Conservation (phyloP, 1,284 basidiomycete genomes). For the Laetiporus sulphureus region DNA sequence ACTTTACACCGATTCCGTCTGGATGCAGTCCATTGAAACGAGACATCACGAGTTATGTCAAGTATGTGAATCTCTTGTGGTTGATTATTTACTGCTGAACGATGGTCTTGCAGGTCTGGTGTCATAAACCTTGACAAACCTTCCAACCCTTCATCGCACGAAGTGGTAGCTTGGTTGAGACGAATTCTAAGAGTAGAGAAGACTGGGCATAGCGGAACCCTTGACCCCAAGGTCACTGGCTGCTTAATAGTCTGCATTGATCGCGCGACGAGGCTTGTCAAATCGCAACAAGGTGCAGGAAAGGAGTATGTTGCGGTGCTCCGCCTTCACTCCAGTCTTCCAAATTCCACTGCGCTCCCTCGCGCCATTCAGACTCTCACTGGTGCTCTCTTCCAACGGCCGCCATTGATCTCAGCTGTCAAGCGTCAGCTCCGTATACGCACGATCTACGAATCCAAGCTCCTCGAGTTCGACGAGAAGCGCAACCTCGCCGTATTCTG, state of each 20-base stretch:
- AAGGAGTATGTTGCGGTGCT: slow-evolving; percentile 99
- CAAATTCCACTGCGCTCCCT: slow-evolving; percentile 81
- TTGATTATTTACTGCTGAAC: slow-evolving; percentile 1
- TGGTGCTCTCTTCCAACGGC: slow-evolving; percentile 98
- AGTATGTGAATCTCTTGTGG: slow-evolving; percentile 39
- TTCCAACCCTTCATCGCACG: slow-evolving; percentile 99
- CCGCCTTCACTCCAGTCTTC: slow-evolving; percentile 81
- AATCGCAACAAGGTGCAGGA: slow-evolving; percentile 97
- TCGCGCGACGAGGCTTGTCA: slow-evolving; percentile 98
- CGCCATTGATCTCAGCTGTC: slow-evolving; percentile 97
- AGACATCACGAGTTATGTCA: slow-evolving; percentile 87
- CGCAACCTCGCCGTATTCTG: slow-evolving; percentile 96
- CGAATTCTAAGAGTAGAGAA: slow-evolving; percentile 96
- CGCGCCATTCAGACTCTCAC: slow-evolving; percentile 95
- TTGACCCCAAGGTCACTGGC: slow-evolving; percentile 99
- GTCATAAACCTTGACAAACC: slow-evolving; percentile 99
- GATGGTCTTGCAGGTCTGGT: slow-evolving; percentile 61
- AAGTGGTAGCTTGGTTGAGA: slow-evolving; percentile 98
- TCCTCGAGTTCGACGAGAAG: slow-evolving; percentile 97
- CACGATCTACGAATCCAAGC: slow-evolving; percentile 95
- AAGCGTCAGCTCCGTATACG: slow-evolving; percentile 98
- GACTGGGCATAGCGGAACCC: slow-evolving; percentile 96
- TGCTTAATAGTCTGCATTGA: slow-evolving; percentile 99
- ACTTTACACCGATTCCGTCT: slow-evolving; percentile 96
- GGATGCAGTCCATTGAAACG: slow-evolving; percentile 92